These are phyloP conservation scores for Dendryphion nanum DNA, from an alignment of 2,329 filamentous ascomycete species.

Conservation along the genomic window DNA sequence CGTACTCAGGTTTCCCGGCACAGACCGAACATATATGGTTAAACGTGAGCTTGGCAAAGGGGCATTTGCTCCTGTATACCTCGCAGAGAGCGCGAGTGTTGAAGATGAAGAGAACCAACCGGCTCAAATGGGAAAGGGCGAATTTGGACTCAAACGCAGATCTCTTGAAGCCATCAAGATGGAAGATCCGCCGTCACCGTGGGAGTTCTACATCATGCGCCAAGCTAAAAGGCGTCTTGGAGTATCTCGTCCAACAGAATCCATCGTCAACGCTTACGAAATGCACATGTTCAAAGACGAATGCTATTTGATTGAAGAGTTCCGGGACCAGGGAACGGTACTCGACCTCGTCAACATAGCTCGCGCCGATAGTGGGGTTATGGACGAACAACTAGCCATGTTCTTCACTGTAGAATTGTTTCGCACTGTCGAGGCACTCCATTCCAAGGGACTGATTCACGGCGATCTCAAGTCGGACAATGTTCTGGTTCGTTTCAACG, in stretches of 20 bases:
- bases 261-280: constrained; percentile 80
- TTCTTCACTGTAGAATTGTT: constrained; percentile 92
- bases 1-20: constrained; percentile 65
- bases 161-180: constrained; percentile 86
- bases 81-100: constrained; percentile 72
- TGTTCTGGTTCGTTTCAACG: constrained; percentile 80
- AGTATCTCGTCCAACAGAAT: constrained; percentile 68
- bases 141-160: constrained; percentile 58
- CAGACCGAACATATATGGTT: constrained; percentile 68
- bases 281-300: constrained; percentile 91
- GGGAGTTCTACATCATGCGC: constrained; percentile 97
- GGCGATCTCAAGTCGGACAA: constrained; percentile 97
- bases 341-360: constrained; percentile 93
- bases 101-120: constrained; percentile 45
- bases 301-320: constrained; percentile 84
- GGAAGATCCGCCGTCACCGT: constrained; percentile 82
- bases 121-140: constrained; percentile 62
- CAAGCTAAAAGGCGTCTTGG: constrained; percentile 75
- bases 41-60: constrained; percentile 87
- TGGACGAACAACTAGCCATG: constrained; percentile 92
- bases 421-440: constrained; percentile 83
- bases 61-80: constrained; percentile 92
- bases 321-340: constrained; percentile 83
- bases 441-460: constrained; percentile 76
- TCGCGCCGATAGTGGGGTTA: constrained; percentile 68